phyloP scores from a whole-genome alignment of 139 green algal species.

The Auxenochlorella pyrenoidosa region DNA sequence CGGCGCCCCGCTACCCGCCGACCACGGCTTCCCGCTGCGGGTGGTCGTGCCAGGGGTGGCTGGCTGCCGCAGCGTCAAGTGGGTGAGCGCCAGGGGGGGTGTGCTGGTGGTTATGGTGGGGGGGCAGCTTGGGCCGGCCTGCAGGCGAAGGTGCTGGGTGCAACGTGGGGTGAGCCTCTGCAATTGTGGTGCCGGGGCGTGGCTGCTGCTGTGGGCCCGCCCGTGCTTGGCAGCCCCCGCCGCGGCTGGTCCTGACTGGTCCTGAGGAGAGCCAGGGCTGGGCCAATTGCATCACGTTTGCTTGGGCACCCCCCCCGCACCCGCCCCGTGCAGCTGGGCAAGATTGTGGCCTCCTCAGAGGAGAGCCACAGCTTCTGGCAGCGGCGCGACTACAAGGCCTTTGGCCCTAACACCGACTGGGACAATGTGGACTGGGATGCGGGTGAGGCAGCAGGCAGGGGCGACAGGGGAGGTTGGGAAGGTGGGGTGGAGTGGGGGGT shows the following conservation, averaged over 20 bases:
- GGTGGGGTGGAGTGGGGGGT: background rate
- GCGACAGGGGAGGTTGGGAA: background rate
- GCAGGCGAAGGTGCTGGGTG: no score
- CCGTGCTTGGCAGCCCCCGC: no score
- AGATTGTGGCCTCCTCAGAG: slow-evolving; percentile 59
- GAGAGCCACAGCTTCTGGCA: slow-evolving; percentile 83
- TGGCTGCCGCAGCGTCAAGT: slow-evolving; percentile 87
- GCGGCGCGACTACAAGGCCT: slow-evolving; percentile 93
- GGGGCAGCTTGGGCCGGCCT: no score
- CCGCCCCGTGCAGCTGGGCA: slow-evolving; percentile 2
- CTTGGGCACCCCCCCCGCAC: no score
- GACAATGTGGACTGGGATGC: slow-evolving; percentile 86
- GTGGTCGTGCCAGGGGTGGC: slow-evolving; percentile 80
- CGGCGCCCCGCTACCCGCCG: slow-evolving; percentile 72
- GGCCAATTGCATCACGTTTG: no score
- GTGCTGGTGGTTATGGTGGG: no score
- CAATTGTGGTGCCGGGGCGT: no score
- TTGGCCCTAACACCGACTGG: slow-evolving; percentile 79
- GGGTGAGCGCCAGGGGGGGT: slow-evolving; percentile 57
- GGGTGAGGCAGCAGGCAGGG: background rate
- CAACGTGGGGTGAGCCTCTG: no score
- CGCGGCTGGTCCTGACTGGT: no score
- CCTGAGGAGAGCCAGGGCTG: no score
- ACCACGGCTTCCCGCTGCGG: slow-evolving; percentile 86
- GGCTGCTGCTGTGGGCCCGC: no score